Percentiles rank a stretch among this genome's conserved stretches.
These are phyloP conservation scores for Hanseniaspora hatyaiensis DNA, from an alignment of 805 yeast genomes.

Conservation along the genomic window DNA sequence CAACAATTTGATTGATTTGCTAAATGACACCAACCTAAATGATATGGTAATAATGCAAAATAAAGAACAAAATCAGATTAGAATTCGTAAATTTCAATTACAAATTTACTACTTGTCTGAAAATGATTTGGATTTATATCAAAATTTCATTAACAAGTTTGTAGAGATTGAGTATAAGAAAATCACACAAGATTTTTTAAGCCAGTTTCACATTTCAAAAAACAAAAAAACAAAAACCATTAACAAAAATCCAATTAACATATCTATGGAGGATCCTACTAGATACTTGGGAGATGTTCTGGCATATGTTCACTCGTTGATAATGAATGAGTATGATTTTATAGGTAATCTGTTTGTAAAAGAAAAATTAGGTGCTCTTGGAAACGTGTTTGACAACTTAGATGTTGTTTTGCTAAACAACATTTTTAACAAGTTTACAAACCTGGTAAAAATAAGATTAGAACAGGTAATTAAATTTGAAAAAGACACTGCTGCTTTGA, in stretches of 20 bases:
- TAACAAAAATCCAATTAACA: conserved; percentile 39
- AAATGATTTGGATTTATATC: conserved; percentile 41
- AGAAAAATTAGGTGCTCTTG: conserved; percentile 20
- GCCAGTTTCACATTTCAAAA: conserved; percentile 35
- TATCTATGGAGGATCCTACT: conserved; percentile 67
- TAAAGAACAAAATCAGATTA: conserved; percentile 16
- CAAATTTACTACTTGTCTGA: conserved; percentile 28
- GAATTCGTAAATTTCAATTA: conserved; percentile 25
- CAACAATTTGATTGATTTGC: conserved; percentile 31
- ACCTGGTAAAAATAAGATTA: conserved; percentile 51
- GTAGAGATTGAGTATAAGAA: conserved; percentile 55
- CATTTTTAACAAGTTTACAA: conserved; percentile 26
- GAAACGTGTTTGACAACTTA: conserved; percentile 21
- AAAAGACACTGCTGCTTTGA: conserved; percentile 41
- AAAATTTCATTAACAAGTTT: conserved; percentile 49
- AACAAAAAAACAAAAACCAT: conserved; percentile 16
- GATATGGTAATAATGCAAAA: conserved; percentile 18
- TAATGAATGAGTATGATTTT: conserved; percentile 78
- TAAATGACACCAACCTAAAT: conserved; percentile 22
- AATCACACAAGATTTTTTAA: conserved; percentile 54
- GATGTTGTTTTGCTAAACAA: conserved; percentile 26
- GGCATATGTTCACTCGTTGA: conserved; percentile 75
- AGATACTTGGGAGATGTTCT: conserved; percentile 76
- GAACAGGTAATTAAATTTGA: conserved; percentile 63
- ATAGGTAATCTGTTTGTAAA: conserved; percentile 45